phyloP scores from a whole-genome alignment of 805 yeast species.

The Wickerhamomyces bovis region DNA sequence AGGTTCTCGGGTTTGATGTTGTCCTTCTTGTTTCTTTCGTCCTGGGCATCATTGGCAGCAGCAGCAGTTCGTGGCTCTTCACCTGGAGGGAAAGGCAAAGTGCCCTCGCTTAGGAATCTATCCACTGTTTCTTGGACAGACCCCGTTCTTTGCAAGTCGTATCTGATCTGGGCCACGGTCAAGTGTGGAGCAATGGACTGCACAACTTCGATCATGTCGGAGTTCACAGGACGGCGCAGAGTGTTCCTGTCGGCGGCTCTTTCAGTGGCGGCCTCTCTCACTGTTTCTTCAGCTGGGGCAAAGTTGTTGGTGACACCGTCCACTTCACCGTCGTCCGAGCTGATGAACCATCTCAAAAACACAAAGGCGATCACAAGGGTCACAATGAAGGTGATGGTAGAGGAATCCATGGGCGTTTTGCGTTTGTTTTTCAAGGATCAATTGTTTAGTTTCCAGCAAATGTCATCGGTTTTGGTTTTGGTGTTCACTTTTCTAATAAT shows the following conservation, averaged over 20 bases:
- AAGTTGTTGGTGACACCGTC: slow-evolving; percentile 8
- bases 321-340: slow-evolving; percentile 39
- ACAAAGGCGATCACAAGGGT: slow-evolving; percentile 48
- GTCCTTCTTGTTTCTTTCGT: slow-evolving; percentile 15
- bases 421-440: too few species aligned
- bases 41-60: slow-evolving; percentile 10
- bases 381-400: slow-evolving; percentile 45
- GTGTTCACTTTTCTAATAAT: too few species aligned
- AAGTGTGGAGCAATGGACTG: slow-evolving; percentile 75
- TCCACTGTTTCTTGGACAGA: slow-evolving; percentile 79
- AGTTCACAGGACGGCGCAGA: slow-evolving; percentile 46
- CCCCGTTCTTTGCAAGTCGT: slow-evolving; percentile 70
- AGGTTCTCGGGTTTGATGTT: slow-evolving; percentile 25
- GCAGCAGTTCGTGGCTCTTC: slow-evolving; percentile 15
- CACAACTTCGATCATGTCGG: slow-evolving; percentile 79
- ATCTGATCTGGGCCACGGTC: slow-evolving; percentile 61
- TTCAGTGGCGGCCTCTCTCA: slow-evolving; percentile 6
- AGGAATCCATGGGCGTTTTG: slow-evolving; percentile 51
- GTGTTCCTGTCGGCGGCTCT: slow-evolving; percentile 4
- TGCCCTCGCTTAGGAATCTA: slow-evolving; percentile 54
- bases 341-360: slow-evolving; percentile 59
- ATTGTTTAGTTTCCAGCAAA: too few species aligned
- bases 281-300: neutral
- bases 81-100: slow-evolving; percentile 52
- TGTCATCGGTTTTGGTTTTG: too few species aligned